Base-by-base conservation (phyloP, 176 grass and related monocot genomes). In the Raddia guianensis region DNA sequence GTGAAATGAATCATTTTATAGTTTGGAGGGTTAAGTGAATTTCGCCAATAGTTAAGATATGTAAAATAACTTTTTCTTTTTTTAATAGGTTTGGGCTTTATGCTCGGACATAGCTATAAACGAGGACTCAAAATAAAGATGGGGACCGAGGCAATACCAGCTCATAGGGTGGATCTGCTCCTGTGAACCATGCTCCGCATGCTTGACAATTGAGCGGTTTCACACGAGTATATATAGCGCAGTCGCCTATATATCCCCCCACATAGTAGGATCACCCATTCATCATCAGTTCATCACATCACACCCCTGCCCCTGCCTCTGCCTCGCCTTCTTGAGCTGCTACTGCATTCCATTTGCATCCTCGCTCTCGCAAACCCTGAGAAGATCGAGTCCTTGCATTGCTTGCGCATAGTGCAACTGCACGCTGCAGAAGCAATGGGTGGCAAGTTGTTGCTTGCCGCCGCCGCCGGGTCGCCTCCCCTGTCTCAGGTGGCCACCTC, bases 401-500 rank as follows among this genome's bases (percentile, higher is more conserved):
- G 8, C 37, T 14, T 34, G 79, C 14, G 3, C 12, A 61, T 6
- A 8, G 78, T 4, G 46, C 34, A 12, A 66, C 27, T 1, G 27
- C 27, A 27, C 27, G 27, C 27, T 27, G 27, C 27, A 27, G 27
- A 27, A 56, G 10, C 44, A 33, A 90, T 90, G 88, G 83, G 53
- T 33, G 79, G 79, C 79, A 90, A 68, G 87, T 2, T 85, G 67
- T n/a, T 86, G 59, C 60, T 46, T 1, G 83, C 68, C 20, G 49
- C 66, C 3, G 16, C 10, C 45, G 5, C 66, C 7, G 77, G 9
- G 19, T 4, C 80, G 50, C 48, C 82, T 53, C 47, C 83, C 4
- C 76, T 93, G 66, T 97, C 94, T 0, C 54, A 69, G 16, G 87
- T 93, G 37, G 94, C 94, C 8, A 89, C 84, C 14, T 91, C 94